Conservation (phyloP, 768 basidiomycete genomes). For the Goffeauzyma gilvescens region DNA sequence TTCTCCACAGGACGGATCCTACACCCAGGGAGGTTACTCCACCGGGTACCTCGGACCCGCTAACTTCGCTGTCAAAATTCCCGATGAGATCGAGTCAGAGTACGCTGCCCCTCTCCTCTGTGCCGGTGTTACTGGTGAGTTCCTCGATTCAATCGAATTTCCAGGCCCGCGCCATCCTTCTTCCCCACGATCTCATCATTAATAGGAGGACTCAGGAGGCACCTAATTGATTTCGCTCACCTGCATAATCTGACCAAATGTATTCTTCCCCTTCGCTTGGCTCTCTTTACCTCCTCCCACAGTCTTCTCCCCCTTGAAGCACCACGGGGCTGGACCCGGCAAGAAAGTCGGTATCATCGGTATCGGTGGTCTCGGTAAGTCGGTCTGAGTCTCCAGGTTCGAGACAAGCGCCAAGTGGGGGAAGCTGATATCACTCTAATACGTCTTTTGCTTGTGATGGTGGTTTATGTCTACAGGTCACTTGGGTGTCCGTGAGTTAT, state of each 20-base stretch:
- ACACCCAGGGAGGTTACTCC: slow-evolving; percentile 24
- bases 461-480: too few species aligned
- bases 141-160: not conserved
- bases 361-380: slow-evolving; percentile 19
- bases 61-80: slow-evolving; percentile 33
- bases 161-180: not conserved
- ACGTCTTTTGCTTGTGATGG: too few species aligned
- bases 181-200: not conserved
- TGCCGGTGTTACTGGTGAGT: slow-evolving; percentile 29
- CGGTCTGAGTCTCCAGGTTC: not conserved
- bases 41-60: too few species aligned
- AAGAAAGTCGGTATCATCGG: slow-evolving; percentile 28
- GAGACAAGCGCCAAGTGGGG: too few species aligned
- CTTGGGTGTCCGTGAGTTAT: too few species aligned
- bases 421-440: too few species aligned
- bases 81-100: slow-evolving; percentile 27
- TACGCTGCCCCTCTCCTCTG: slow-evolving; percentile 31
- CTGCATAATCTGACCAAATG: too few species aligned
- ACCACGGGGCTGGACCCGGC: slow-evolving; percentile 22
- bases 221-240: too few species aligned
- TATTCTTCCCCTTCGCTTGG: too few species aligned
- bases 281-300: too few species aligned
- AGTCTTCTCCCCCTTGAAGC: slow-evolving; percentile 18
- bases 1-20: slow-evolving; percentile 11
- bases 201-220: too few species aligned